phyloP scores from a whole-genome alignment of 139 green algal genomes.

The Yamagishiella unicocca region DNA sequence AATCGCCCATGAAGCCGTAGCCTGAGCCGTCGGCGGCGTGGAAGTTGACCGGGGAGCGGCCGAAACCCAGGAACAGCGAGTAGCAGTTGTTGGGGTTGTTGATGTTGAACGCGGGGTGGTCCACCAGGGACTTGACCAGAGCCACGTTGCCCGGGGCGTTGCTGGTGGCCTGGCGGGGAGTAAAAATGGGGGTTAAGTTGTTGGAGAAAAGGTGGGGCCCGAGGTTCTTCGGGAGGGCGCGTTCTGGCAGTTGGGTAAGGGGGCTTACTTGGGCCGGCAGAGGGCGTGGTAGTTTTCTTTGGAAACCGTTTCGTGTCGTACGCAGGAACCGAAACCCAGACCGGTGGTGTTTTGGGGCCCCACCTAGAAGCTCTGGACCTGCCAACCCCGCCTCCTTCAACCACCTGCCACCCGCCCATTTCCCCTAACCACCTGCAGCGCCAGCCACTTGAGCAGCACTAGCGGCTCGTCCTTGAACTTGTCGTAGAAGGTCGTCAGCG shows the following conservation, averaged over 20 bases:
- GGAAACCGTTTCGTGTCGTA: no score
- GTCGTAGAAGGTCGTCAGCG: conserved; percentile 79
- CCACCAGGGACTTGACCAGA: conserved; percentile 79
- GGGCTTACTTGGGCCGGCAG: no score
- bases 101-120: conserved; percentile 92
- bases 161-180: conserved; percentile 73
- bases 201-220: no score
- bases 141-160: conserved; percentile 86
- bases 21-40: conserved; percentile 93
- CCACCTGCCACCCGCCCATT: no score
- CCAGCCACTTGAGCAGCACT: conserved; percentile 95
- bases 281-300: no score
- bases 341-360: no score
- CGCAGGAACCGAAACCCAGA: no score
- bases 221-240: no score
- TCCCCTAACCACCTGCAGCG: conserved; percentile 67
- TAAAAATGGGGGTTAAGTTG: conserved; percentile 9
- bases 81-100: conserved; percentile 96
- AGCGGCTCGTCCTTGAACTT: conserved; percentile 89
- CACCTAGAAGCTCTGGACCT: no score
- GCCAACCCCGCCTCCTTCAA: no score
- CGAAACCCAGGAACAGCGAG: conserved; percentile 86
- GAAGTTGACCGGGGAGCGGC: conserved; percentile 93
- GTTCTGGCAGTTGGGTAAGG: no score
- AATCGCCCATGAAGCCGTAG: conserved; percentile 94